Evolutionary conservation across 208 protist genomes (phyloP), one percentile per base, ranked within the genome.

Genomic region (Trypanosoma vivax): DNA sequence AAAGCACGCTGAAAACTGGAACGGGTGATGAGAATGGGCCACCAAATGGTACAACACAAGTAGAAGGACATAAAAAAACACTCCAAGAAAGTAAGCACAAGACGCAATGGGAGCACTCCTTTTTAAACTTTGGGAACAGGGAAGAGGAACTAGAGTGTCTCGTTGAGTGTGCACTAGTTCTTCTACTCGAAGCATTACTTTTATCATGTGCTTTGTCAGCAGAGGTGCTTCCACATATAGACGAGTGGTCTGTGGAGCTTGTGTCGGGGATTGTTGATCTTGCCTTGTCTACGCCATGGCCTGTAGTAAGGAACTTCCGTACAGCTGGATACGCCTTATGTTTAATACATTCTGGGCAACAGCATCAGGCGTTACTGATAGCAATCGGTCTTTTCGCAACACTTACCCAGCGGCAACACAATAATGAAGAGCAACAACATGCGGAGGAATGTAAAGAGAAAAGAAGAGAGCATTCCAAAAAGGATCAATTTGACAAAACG

Each of bases 321-420:
- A 69, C 73, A 1, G 60, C 51, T 10, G 77, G 70, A 5, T 67
- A 61, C 19, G 65, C 61, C 9, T 47, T 80, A 2, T 72, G 65
- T 18, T 48, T 82, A 1, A 65, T 74, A 0, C 39, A 11, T 6
- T 29, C 28, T 2, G 68, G 41, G 9, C 74, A 69, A 30, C 61
- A 63, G 1, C 58, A 67, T 27, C 74, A 82, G 50, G 79, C 73
- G 31, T 48, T 76, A 23, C 69, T 87, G 19, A 42, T 79, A 29
- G 58, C 64, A 42, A 69, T 87, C 3, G 75, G 75, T 4, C 47
- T 87, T 4, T 53, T 75, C 34, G 74, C 62, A 5, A 74, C 73
- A 43, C 50, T 87, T 2, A 65, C 65, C 14, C 60, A 50, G 5
- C 73, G 79, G 3, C 74, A 87, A 39, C 40, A 30, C 28, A 28